Conservation (phyloP, 2,329 filamentous ascomycete genomes). For the Tolypocladium sp. region DNA sequence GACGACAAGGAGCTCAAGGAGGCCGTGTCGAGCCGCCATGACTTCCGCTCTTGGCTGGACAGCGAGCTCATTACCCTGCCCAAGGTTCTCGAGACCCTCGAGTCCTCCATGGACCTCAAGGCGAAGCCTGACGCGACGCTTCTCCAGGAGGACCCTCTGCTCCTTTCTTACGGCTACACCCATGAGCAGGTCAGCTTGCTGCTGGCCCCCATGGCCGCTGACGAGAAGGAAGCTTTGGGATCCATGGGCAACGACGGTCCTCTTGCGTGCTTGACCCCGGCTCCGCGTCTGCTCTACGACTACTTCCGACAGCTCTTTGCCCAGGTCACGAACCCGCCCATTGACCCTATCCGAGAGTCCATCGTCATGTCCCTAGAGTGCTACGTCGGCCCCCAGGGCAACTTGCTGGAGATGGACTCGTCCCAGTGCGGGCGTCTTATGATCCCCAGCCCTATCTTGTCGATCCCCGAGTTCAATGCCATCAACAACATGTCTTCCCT, state of each 20-base stretch:
- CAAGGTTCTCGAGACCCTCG: slow-evolving; percentile 56
- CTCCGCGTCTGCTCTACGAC: slow-evolving; percentile 82
- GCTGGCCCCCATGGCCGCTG: slow-evolving; percentile 89
- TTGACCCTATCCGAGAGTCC: slow-evolving; percentile 92
- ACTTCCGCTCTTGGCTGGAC: slow-evolving; percentile 85
- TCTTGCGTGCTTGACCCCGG: slow-evolving; percentile 80
- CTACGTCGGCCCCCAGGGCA: slow-evolving; percentile 92
- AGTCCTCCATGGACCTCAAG: slow-evolving; percentile 53
- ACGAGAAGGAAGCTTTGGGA: slow-evolving; percentile 92
- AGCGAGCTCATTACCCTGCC: slow-evolving; percentile 77
- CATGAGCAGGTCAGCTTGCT: slow-evolving; percentile 91
- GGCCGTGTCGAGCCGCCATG: slow-evolving; percentile 74
- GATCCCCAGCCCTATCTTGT: slow-evolving; percentile 80
- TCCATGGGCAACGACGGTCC: slow-evolving; percentile 98
- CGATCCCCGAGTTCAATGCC: slow-evolving; percentile 83
- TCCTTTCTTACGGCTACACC: slow-evolving; percentile 87
- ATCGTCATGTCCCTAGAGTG: slow-evolving; percentile 98
- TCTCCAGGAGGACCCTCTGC: slow-evolving; percentile 74
- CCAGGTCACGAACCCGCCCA: slow-evolving; percentile 95
- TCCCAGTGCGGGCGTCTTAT: slow-evolving; percentile 81
- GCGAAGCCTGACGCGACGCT: slow-evolving; percentile 57
- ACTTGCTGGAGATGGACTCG: slow-evolving; percentile 86
- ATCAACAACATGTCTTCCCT: slow-evolving; percentile 66
- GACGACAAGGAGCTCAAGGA: slow-evolving; percentile 88
- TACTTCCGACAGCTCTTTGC: slow-evolving; percentile 98